These are phyloP conservation scores for Coemansia sp. DNA, from an alignment of 192 early-diverging fungal species.

Conservation along the genomic window DNA sequence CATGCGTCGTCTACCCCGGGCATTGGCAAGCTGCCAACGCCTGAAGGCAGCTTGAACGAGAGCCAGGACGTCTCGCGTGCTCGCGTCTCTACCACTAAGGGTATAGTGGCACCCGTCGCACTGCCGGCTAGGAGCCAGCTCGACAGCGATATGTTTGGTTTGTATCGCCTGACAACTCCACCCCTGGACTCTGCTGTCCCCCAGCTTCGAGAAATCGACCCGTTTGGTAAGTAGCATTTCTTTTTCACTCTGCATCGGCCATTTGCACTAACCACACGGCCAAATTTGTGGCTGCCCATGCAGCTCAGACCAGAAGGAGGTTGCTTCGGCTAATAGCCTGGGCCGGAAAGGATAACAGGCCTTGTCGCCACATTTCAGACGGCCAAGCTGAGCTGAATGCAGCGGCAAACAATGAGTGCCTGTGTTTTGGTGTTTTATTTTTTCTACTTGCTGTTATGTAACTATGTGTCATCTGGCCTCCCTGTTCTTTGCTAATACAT, in stretches of 20 bases:
- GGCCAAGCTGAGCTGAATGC: background rate
- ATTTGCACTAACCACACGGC: background rate
- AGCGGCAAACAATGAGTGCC: background rate
- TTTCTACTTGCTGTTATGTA: conserved; percentile 1
- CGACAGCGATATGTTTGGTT: conserved; percentile 16
- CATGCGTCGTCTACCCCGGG: conserved; percentile 10
- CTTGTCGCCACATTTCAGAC: background rate
- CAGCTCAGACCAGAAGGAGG: background rate
- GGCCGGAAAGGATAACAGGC: background rate
- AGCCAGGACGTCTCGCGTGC: background rate
- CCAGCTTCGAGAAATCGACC: conserved; percentile 33
- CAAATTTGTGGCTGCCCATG: background rate
- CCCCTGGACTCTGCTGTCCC: conserved; percentile 17
- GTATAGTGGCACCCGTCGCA: background rate
- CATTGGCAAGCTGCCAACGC: conserved; percentile 26
- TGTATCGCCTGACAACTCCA: conserved; percentile 31
- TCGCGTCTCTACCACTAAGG: conserved; percentile 4
- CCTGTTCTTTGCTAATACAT: background rate
- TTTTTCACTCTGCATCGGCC: background rate
- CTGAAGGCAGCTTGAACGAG: conserved; percentile 29
- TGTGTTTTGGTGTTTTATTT: background rate
- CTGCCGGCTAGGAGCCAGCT: background rate
- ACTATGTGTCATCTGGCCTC: conserved; percentile 4
- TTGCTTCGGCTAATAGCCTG: background rate
- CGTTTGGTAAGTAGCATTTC: conserved; percentile 39